Conservation (phyloP, 345 rosid genomes). For the Combretum micranthum region DNA sequence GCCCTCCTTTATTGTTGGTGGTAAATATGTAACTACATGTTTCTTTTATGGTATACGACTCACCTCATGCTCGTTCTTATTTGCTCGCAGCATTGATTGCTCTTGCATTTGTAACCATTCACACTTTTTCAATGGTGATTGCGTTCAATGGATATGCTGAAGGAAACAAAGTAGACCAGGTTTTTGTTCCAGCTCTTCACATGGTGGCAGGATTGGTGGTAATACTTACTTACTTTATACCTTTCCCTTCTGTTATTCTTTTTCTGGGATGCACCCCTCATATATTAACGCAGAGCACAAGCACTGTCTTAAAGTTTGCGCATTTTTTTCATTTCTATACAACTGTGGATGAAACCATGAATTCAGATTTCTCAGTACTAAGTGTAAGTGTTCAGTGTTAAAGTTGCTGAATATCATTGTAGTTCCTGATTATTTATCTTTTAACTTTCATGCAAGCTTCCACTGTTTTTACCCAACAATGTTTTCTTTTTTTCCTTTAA, state of each 20-base stretch:
- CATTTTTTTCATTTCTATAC: too few species aligned
- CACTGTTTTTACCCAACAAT: too few species aligned
- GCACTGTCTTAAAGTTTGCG: too few species aligned
- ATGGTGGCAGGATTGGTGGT: constrained; percentile 85
- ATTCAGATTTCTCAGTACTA: too few species aligned
- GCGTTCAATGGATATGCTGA: constrained; percentile 85
- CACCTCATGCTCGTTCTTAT: constrained; percentile 16
- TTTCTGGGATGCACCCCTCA: neutral
- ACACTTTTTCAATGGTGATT: constrained; percentile 96
- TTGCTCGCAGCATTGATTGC: constrained; percentile 70
- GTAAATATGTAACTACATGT: neutral
- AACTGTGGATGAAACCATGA: too few species aligned
- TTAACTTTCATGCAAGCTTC: too few species aligned
- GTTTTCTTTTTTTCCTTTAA: too few species aligned
- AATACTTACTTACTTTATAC: constrained; percentile 12
- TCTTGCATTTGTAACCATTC: constrained; percentile 83
- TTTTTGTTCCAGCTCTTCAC: constrained; percentile 76
- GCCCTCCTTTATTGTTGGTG: neutral
- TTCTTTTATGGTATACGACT: constrained; percentile 1
- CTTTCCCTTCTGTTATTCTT: neutral
- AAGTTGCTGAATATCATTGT: too few species aligned
- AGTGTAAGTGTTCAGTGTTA: too few species aligned
- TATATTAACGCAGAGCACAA: too few species aligned
- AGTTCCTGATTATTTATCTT: too few species aligned
- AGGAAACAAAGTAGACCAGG: constrained; percentile 79